Base-by-base conservation (phyloP, 2,329 filamentous ascomycete genomes). In the Aspergillus aculeatinus region DNA sequence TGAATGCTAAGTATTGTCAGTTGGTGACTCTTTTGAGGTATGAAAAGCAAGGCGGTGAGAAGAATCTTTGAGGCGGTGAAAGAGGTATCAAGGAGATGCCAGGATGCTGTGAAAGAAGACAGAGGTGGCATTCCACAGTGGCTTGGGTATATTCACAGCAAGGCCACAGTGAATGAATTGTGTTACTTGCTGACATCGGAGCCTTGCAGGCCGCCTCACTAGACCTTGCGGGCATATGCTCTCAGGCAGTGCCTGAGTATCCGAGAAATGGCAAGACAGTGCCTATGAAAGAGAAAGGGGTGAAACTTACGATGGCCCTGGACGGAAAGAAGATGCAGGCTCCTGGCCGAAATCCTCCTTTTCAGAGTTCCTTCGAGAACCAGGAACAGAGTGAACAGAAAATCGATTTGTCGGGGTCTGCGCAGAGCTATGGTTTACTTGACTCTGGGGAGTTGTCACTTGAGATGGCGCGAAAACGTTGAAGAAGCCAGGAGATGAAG, bases 341-440 rank as follows among this genome's bases (percentile, higher is more conserved):
- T 80, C 85, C 64, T 88, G 86, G 67, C 89, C 87, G 71, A 92
- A 89, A 71, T 94, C 92, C 70, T 96, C 91, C 67, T 94, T 90
- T 67, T 97, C 85, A 59, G 94, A 98, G 73, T 96, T 96, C 66
- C 93, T 89, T 65, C 93, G 86, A 63, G 93, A 95, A 31, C 86
- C 88, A 51, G 93, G 92, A 54, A 96, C 88, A 27, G 94, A 97
- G 67, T 92, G 89, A 12, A 92, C 94, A 16, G 91, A 89, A 51
- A 91, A 79, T 56, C 89, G 85, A 67, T 89, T 83, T 67, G 82
- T 81, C 61, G 86, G 86, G 57, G 71, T 70, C 52, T 73, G 69
- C 14, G 83, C 80, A 63, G 82, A 68, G 57, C 75, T 76, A 56
- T 79, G 83, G 63, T 84, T 86, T 66, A 83, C 80, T 63, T 87